Percentiles rank a stretch among this genome's conserved stretches.
phyloP scores from a whole-genome alignment of 106 monocot species.

The Acorus calamus region DNA sequence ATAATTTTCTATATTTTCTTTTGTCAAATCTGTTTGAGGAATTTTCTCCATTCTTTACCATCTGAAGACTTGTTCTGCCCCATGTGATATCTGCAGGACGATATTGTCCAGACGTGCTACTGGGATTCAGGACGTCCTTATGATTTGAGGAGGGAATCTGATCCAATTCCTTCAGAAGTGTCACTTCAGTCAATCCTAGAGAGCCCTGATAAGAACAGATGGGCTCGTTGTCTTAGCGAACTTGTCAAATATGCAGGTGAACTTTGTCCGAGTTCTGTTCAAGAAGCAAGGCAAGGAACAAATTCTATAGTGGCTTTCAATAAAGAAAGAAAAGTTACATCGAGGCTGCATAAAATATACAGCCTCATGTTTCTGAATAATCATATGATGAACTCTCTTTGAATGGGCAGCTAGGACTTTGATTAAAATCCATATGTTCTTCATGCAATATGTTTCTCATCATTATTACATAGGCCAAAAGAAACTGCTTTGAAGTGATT shows the following conservation, averaged over 20 bases:
- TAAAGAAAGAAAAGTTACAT: too few species aligned
- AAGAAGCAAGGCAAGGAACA: conserved; percentile 68
- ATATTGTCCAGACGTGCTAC: conserved; percentile 92
- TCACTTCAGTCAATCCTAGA: conserved; percentile 88
- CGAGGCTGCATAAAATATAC: too few species aligned
- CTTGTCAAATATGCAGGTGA: conserved; percentile 89
- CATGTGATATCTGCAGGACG: conserved; percentile 48
- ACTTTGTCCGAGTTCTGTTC: conserved; percentile 78
- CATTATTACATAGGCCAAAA: too few species aligned
- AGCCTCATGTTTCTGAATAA: too few species aligned
- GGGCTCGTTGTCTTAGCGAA: conserved; percentile 94
- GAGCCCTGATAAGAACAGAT: conserved; percentile 85
- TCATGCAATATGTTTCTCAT: too few species aligned
- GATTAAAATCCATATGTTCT: too few species aligned
- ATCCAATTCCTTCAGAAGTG: conserved; percentile 73
- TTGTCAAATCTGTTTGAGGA: background rate
- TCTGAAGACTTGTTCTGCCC: background rate
- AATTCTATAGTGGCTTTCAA: background rate
- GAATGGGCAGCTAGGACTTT: too few species aligned
- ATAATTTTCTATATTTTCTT: background rate
- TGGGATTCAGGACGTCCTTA: conserved; percentile 85
- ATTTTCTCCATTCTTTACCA: background rate
- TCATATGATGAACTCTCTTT: too few species aligned
- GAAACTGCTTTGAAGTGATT: too few species aligned
- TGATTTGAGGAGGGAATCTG: conserved; percentile 82